Conservation (phyloP, 768 basidiomycete genomes). For the Naganishia antarctica region DNA sequence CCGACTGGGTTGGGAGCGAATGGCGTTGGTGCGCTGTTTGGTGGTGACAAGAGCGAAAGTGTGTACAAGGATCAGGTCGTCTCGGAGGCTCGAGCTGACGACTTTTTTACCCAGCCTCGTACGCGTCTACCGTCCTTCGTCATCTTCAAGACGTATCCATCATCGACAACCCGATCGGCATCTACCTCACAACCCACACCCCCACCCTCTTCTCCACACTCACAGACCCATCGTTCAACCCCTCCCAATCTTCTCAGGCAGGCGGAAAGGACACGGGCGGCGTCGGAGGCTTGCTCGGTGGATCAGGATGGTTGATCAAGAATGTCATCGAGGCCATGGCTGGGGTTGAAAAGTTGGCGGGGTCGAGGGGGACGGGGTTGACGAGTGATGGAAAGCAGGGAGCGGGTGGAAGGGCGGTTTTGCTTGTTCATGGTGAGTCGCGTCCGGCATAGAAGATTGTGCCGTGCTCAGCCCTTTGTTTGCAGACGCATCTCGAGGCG, state of each 20-base stretch:
- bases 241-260: constrained; percentile 33
- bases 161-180: constrained; percentile 86
- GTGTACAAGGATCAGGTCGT: too few species aligned
- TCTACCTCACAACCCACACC: constrained; percentile 83
- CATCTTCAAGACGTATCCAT: constrained; percentile 84
- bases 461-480: neutral
- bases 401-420: constrained; percentile 35
- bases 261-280: constrained; percentile 10
- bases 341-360: constrained; percentile 40
- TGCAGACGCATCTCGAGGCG: constrained; percentile 30
- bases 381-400: constrained; percentile 19
- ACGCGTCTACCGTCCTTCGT: constrained; percentile 77
- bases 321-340: constrained; percentile 40
- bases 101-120: constrained; percentile 54
- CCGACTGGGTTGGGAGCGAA: constrained; percentile 33
- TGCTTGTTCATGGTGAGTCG: constrained; percentile 45
- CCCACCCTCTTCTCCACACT: constrained; percentile 83
- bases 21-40: constrained; percentile 32
- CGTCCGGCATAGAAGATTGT: too few species aligned
- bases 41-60: constrained; percentile 71
- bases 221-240: constrained; percentile 76
- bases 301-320: constrained; percentile 39
- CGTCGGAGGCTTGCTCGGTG: constrained; percentile 31
- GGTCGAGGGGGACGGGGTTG: constrained; percentile 31
- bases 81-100: neutral